Evolutionary conservation across 2,329 filamentous ascomycete genomes (phyloP), one percentile per base, ranked within the genome.

Genomic region (Fusarium pseudograminearum): DNA sequence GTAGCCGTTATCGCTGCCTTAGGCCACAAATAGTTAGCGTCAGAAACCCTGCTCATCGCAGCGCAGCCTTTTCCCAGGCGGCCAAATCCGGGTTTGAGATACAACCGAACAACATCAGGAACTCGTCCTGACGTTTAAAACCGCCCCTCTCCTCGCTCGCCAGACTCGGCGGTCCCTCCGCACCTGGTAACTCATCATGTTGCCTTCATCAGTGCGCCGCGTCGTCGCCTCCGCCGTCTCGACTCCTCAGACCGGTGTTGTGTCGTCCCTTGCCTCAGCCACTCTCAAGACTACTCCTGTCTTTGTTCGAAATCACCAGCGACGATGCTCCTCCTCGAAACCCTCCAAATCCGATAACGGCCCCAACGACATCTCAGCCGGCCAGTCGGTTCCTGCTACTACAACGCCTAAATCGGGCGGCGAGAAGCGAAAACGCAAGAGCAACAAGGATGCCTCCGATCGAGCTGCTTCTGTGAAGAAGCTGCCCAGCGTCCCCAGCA

Each of bases 401-500:
- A 77, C 83, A 20, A 75, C 78, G 55, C 77, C 80, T 79, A 83
- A 84, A 77, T 69, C 81, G 24, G 73, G 77, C 58, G 79, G 80
- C 67, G 85, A 87, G 71, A 88, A 87, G 82, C 80, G 85, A 74
- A 89, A 85, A 79, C 85, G 85, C 76, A 90, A 88, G 80, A 79
- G 79, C 66, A 79, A 79, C 69, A 90, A 88, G 78, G 85, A 86
- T 61, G 77, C 78, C 59, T 78, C 81, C 18, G 80, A 80, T 18
- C 77, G 76, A 59, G 82, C 84, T 64, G 81, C 83, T 60, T 78
- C 82, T 46, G 81, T 86, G 70, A 83, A 82, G 53, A 88, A 88
- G 72, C 83, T 93, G 61, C 92, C 92, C 40, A 90, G 88, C 77
- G 92, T 94, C 44, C 91, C 91, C 57, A 91, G 87, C 78, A 94